Conservation (phyloP, 225 moss, liverwort and hornwort genomes). For the Pseudisothecium myosuroides region DNA sequence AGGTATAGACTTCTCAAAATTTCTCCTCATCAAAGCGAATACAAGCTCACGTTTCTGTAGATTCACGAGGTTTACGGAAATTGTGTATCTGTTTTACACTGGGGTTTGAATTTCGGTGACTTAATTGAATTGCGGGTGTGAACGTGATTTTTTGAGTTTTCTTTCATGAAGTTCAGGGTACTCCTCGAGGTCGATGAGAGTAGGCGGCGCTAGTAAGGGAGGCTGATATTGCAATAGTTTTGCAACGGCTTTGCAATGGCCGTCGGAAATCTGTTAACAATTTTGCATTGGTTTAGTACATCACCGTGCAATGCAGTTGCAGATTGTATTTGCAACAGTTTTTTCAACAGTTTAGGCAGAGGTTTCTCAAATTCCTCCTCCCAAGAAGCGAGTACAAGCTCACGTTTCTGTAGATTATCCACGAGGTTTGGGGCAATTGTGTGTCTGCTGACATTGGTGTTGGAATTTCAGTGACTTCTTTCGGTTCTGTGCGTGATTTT, state of each 20-base stretch:
- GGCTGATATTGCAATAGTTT: not conserved
- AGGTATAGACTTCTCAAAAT: not conserved
- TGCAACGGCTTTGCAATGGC: not conserved
- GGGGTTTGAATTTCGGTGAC: not conserved
- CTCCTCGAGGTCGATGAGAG: not conserved
- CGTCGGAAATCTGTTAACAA: not conserved
- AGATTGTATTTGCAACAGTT: not conserved
- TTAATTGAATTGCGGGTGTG: too few relatives aligned
- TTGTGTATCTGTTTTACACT: not conserved
- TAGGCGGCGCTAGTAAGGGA: not conserved
- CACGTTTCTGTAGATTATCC: not conserved
- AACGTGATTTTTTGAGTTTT: not conserved
- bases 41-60: not conserved
- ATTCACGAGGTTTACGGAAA: too few relatives aligned
- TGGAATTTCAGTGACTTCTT: not conserved
- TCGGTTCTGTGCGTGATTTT: not conserved
- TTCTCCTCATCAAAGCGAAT: not conserved
- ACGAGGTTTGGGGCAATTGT: too few relatives aligned
- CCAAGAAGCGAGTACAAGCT: not conserved
- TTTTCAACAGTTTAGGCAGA: not conserved
- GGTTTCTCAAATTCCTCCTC: not conserved
- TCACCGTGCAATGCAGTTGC: too few relatives aligned
- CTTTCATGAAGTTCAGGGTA: not conserved
- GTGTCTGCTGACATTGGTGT: not conserved
- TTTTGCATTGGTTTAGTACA: not conserved